These are phyloP conservation scores for Westerdykella aurantiaca DNA, from an alignment of 2,329 filamentous ascomycete species.

Conservation along the genomic window DNA sequence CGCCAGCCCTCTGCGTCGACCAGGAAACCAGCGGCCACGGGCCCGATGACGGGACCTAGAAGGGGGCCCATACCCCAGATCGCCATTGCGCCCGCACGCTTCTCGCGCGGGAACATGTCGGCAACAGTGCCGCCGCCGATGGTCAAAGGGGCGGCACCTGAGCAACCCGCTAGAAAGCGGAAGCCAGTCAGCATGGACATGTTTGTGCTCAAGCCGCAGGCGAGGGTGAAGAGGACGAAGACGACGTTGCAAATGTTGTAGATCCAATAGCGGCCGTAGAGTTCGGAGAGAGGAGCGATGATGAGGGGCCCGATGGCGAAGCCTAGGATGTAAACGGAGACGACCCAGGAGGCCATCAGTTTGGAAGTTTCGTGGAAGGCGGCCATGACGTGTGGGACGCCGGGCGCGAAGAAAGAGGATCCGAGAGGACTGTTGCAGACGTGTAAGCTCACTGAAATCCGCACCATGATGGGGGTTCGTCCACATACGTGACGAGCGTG, in stretches of 20 bases:
- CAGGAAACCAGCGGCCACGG: conserved; percentile 31
- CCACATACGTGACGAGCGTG: conserved; percentile 33
- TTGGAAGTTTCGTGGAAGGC: conserved; percentile 28
- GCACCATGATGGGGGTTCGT: not conserved
- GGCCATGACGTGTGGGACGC: conserved; percentile 22
- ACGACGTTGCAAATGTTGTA: conserved; percentile 41
- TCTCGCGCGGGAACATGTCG: conserved; percentile 31
- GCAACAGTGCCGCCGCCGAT: conserved; percentile 34
- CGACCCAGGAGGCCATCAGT: conserved; percentile 32
- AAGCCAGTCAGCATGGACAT: conserved; percentile 37
- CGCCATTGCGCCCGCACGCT: conserved; percentile 34
- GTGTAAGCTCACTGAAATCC: not conserved
- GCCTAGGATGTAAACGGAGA: conserved; percentile 36
- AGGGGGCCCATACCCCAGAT: conserved; percentile 35
- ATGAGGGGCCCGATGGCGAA: conserved; percentile 36
- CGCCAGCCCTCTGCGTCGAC: conserved; percentile 30
- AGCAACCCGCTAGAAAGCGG: conserved; percentile 32
- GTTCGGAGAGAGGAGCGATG: conserved; percentile 34
- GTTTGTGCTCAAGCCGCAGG: conserved; percentile 32
- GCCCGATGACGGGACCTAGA: conserved; percentile 33
- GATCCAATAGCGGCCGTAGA: conserved; percentile 29
- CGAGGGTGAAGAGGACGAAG: conserved; percentile 49
- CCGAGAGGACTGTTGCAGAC: conserved; percentile 22
- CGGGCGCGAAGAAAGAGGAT: conserved; percentile 32
- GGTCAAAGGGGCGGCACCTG: conserved; percentile 30